Conservation (phyloP, 2,329 filamentous ascomycete genomes). For the Fusarium sp. region DNA sequence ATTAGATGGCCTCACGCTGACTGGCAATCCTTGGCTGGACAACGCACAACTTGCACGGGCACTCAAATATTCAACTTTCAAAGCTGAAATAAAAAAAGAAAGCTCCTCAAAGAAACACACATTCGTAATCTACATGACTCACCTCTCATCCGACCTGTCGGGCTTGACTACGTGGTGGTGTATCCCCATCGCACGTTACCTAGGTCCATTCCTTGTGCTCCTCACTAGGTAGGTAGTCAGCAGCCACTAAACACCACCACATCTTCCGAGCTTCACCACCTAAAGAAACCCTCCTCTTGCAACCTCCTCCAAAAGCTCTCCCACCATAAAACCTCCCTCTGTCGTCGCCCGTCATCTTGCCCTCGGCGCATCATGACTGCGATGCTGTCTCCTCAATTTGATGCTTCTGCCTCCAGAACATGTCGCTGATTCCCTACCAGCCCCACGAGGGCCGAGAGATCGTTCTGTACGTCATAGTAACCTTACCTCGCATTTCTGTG, state of each 20-base stretch:
- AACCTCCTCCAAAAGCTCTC: constrained; percentile 3
- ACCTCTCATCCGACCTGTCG: background rate
- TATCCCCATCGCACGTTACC: constrained; percentile 14
- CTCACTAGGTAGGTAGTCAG: constrained; percentile 12
- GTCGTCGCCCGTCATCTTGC: constrained; percentile 20
- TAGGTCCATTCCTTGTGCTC: background rate
- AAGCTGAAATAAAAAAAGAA: background rate
- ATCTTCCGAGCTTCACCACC: constrained; percentile 23
- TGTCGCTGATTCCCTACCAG: constrained; percentile 80
- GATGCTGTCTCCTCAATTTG: constrained; percentile 33
- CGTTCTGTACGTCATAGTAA: constrained; percentile 70
- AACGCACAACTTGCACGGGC: background rate
- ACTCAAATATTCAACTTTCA: background rate
- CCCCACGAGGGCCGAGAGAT: constrained; percentile 77
- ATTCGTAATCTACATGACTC: background rate
- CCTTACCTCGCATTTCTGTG: background rate
- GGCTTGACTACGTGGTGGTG: constrained; percentile 1
- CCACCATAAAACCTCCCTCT: constrained; percentile 4
- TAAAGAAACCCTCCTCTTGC: constrained; percentile 15
- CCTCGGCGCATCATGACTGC: constrained; percentile 33
- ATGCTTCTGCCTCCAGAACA: constrained; percentile 39
- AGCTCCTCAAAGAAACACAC: background rate
- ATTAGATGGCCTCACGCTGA: background rate
- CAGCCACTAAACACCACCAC: constrained; percentile 19
- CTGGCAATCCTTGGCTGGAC: background rate